phyloP scores from a whole-genome alignment of 225 moss, liverwort and hornwort species.

The Sphagnum tenellum region DNA sequence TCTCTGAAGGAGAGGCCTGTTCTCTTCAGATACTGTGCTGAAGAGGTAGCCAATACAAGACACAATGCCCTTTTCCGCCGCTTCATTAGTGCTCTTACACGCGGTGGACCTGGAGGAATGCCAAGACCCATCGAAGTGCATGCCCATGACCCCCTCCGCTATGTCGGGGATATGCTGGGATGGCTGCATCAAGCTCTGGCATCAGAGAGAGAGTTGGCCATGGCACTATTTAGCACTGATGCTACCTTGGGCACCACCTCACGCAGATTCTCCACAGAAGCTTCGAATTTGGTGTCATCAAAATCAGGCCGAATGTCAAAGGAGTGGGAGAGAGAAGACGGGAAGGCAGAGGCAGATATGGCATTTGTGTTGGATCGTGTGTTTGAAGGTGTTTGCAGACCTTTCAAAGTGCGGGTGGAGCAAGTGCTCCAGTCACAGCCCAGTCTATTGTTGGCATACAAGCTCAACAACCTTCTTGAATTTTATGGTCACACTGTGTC shows the following conservation, averaged over 20 bases:
- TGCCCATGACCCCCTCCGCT: conserved; percentile 93
- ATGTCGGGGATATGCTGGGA: conserved; percentile 98
- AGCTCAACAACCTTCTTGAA: conserved; percentile 90
- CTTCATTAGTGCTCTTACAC: conserved; percentile 90
- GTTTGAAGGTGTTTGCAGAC: conserved; percentile 96
- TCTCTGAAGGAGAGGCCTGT: conserved; percentile 94
- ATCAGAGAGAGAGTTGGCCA: conserved; percentile 88
- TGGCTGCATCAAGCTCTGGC: conserved; percentile 99
- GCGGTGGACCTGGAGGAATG: conserved; percentile 99
- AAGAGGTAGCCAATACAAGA: conserved; percentile 97
- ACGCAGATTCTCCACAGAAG: conserved; percentile 71
- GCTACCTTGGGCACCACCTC: conserved; percentile 65
- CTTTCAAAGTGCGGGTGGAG: conserved; percentile 97
- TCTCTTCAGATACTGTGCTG: conserved; percentile 96
- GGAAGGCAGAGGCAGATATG: conserved; percentile 80
- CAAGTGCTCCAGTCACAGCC: conserved; percentile 98
- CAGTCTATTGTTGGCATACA: conserved; percentile 80
- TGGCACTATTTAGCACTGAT: conserved; percentile 88
- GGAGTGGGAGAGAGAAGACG: conserved; percentile 69
- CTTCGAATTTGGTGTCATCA: conserved; percentile 49
- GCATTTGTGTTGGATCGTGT: conserved; percentile 86
- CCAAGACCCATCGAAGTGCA: conserved; percentile 99
- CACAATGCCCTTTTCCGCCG: conserved; percentile 97
- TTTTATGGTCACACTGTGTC: conserved; percentile 90
- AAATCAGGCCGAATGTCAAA: conserved; percentile 38